A percentile compares a stretch with the other conserved stretches of the same genome.
These are phyloP conservation scores for Trametopsis cervina DNA, from an alignment of 768 basidiomycete species.

Conservation along the genomic window DNA sequence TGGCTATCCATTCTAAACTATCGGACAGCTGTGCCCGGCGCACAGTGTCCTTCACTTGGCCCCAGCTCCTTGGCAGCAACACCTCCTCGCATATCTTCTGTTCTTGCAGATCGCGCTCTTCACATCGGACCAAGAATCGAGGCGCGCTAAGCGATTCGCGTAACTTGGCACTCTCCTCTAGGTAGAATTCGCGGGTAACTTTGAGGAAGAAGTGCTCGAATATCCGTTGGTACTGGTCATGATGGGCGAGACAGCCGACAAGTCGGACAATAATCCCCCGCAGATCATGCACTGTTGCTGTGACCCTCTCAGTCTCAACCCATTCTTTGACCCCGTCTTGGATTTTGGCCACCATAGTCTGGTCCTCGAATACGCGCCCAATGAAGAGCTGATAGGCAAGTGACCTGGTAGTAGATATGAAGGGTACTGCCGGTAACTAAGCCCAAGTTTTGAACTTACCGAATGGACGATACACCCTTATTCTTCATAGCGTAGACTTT, in stretches of 20 bases:
- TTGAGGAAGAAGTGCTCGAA: constrained; percentile 54
- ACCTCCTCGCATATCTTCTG: constrained; percentile 43
- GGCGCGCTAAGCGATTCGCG: constrained; percentile 35
- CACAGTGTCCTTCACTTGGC: constrained; percentile 42
- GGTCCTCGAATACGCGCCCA: constrained; percentile 42
- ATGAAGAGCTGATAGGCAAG: constrained; percentile 53
- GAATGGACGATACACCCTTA: constrained; percentile 32
- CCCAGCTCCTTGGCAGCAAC: constrained; percentile 44
- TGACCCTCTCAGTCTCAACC: constrained; percentile 47
- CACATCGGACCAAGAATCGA: constrained; percentile 46
- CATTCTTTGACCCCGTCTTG: constrained; percentile 41
- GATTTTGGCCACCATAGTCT: constrained; percentile 35
- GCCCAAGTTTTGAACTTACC: constrained; percentile 30
- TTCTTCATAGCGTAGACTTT: constrained; percentile 49
- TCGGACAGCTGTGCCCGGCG: constrained; percentile 44
- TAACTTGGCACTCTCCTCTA: constrained; percentile 38
- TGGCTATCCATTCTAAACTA: constrained; percentile 37
- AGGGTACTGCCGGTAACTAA: background rate
- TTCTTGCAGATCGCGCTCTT: constrained; percentile 48
- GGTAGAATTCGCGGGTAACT: constrained; percentile 46
- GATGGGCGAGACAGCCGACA: constrained; percentile 48
- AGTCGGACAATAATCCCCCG: constrained; percentile 41
- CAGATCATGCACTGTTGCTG: constrained; percentile 29
- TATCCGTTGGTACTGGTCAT: constrained; percentile 45
- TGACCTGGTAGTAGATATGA: constrained; percentile 23